Percentiles rank a stretch among this genome's conserved stretches.
phyloP scores from a whole-genome alignment of 1,139 yeast species.

The Protomyces lactucae-debilis region DNA sequence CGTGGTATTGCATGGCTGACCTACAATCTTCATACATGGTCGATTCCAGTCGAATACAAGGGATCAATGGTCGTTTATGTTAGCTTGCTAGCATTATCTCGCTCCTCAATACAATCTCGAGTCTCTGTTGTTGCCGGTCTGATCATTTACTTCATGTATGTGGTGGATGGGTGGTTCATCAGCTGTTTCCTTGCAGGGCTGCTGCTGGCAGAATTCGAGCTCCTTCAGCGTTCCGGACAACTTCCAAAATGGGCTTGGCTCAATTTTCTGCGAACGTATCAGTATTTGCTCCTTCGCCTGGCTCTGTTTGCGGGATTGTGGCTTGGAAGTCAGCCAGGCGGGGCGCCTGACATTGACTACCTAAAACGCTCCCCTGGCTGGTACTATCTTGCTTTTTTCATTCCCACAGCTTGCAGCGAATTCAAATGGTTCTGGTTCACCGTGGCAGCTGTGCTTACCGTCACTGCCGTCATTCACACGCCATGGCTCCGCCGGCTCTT shows the following conservation, averaged over 20 bases:
- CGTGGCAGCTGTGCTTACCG: conserved; percentile 10
- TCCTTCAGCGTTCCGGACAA: not conserved
- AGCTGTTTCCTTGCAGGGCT: conserved; percentile 11
- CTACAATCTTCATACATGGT: conserved; percentile 25
- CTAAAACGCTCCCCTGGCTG: conserved; percentile 16
- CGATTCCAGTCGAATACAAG: conserved; percentile 17
- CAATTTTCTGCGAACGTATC: not conserved
- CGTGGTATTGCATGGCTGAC: conserved; percentile 20
- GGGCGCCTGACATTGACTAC: conserved; percentile 4
- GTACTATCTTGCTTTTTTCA: conserved; percentile 15
- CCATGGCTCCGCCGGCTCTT: conserved; percentile 13
- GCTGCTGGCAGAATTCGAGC: conserved; percentile 22
- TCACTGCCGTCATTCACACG: not conserved
- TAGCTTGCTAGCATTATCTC: conserved; percentile 3
- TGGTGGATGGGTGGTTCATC: conserved; percentile 25
- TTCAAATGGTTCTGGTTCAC: conserved; percentile 24
- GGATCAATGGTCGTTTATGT: conserved; percentile 22
- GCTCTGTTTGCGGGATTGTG: conserved; percentile 13
- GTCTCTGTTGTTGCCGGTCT: conserved; percentile 8
- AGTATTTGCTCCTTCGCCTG: not conserved
- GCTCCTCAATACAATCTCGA: conserved; percentile 8
- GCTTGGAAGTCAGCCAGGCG: conserved; percentile 20
- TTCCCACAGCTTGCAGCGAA: conserved; percentile 13
- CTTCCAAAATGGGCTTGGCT: conserved; percentile 4
- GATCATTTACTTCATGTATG: conserved; percentile 7